Base-by-base conservation (phyloP, 306 rosid species). In the Styphnolobium japonicum region DNA sequence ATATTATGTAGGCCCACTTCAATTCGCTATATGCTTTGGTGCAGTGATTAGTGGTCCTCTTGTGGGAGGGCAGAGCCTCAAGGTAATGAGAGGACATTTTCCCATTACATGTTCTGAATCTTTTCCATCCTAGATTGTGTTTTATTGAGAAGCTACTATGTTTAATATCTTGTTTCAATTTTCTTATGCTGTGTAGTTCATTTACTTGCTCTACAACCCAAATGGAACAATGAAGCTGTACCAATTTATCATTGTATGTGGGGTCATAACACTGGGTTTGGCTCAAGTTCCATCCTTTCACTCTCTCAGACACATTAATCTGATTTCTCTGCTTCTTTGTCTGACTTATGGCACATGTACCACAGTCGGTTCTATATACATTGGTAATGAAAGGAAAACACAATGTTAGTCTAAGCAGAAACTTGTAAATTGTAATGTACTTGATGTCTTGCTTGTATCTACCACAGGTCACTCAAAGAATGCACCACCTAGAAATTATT, bases 271-370 rank as follows among this genome's bases (percentile, higher is more conserved):
- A 45, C 64, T 93, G 61, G 0, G 77, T 71, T 78, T 93, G 82
- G 95, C 95, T 83, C 98, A 93, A 79, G 75, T 91, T 72, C 97
- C 98, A 73, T 93, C 98, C 43, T 94, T 94, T 81, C 97, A 94
- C 73, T 92, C 97, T 58, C 67, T 94, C 16, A 86, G 98, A 66
- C 90, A 93, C 39, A 71, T 91, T 34, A 91, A 90, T 71, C 87
- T 94, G 42, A n/a, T 92, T 19, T 90, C 97, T 82, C 86, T 94
- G 29, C 5, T 72, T 60, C 90, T 94, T 1, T 83, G 89, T 60
- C 76, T 94, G 74, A 75, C 87, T 62, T 92, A 65, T 36, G 81
- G 92, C 5, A 75, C 87, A 62, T 89, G 86, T n/a, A 71, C 67
- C 68, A 76, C 90, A 1, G 80, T 85, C 23, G 98, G 91, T 14